Evolutionary conservation across 352 stramenopile genomes (phyloP).

Genomic region (Elongisporangium anandrum): DNA sequence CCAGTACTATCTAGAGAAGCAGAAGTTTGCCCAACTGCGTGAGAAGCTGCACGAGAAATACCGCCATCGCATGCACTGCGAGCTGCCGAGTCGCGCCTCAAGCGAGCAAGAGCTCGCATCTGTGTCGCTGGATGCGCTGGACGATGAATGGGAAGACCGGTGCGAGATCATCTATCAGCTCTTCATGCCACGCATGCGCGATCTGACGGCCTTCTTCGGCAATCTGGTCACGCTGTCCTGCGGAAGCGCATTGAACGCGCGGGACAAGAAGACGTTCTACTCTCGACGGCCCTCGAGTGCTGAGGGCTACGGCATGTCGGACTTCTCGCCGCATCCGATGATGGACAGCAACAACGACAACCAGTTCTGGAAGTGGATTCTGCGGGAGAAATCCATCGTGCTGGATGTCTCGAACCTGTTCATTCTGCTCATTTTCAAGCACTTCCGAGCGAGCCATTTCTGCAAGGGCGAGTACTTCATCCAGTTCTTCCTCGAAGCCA

Average conservation of each 20-base stretch:
- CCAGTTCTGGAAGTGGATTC: constrained; percentile 79
- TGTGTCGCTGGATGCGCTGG: constrained; percentile 34
- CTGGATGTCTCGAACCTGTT: constrained; percentile 64
- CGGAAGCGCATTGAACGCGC: constrained; percentile 57
- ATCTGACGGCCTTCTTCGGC: constrained; percentile 61
- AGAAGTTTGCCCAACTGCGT: constrained; percentile 60
- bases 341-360: constrained; percentile 44
- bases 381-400: constrained; percentile 76
- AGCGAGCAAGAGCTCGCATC: constrained; percentile 44
- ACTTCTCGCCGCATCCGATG: constrained; percentile 34
- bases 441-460: constrained; percentile 64
- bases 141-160: constrained; percentile 72
- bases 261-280: constrained; percentile 81
- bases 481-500: constrained; percentile 77
- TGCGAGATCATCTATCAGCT: constrained; percentile 68
- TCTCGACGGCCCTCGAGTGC: constrained; percentile 45
- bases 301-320: constrained; percentile 28
- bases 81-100: constrained; percentile 40
- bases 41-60: constrained; percentile 73
- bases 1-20: constrained; percentile 67
- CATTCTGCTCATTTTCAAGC: constrained; percentile 71
- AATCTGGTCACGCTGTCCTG: constrained; percentile 67
- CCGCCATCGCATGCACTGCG: constrained; percentile 52
- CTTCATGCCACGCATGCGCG: constrained; percentile 65
- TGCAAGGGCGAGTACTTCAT: constrained; percentile 80